A percentile compares a stretch with the other conserved stretches of the same genome.
These are phyloP conservation scores for Ceratonia siliqua DNA, from an alignment of 306 rosid genomes.

Conservation along the genomic window DNA sequence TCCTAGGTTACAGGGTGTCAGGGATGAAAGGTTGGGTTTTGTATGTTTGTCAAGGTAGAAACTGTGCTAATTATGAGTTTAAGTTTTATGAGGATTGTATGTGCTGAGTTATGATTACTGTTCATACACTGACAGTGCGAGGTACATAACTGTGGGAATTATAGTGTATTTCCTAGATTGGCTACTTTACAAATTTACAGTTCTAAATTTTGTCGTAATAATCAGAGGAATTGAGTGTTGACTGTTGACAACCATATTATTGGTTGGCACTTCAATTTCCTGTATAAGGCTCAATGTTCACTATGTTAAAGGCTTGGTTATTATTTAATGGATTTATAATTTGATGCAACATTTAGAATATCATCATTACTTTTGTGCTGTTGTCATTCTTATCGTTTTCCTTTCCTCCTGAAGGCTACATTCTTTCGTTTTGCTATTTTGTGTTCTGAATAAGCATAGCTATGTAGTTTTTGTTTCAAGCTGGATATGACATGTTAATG, in stretches of 20 bases:
- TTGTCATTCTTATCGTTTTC: not conserved
- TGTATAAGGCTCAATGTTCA: not conserved
- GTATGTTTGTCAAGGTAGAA: not conserved
- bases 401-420: not conserved
- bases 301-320: not conserved
- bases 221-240: not conserved
- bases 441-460: not conserved
- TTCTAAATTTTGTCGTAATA: not conserved
- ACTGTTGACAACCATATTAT: not conserved
- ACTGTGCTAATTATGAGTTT: not conserved
- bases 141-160: not conserved
- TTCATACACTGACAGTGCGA: not conserved
- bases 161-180: not conserved
- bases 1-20: not conserved
- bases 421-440: not conserved
- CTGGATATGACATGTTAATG: not conserved
- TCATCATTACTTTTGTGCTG: not conserved
- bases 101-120: not conserved
- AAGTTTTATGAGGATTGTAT: not conserved
- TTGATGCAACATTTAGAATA: not conserved
- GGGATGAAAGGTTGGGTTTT: not conserved
- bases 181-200: not conserved
- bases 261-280: no score
- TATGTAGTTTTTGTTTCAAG: not conserved
- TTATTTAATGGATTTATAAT: not conserved